Evolutionary conservation across 306 rosid species (phyloP), one percentile per base, ranked within the genome.

Genomic region (Dicorynia guianensis): DNA sequence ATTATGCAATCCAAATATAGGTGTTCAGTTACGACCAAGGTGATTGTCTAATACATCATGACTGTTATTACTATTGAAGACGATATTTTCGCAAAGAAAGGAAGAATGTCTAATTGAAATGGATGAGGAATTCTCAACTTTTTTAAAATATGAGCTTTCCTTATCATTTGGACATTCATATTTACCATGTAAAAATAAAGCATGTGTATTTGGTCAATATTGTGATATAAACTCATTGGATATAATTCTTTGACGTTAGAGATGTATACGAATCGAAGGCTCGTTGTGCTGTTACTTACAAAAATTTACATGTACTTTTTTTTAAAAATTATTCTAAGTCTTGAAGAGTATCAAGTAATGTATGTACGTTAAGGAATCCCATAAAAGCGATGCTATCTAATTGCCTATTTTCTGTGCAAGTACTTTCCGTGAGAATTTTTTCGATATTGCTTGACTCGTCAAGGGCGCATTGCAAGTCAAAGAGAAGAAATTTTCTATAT

Each of bases 281-380:
- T 55, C 60, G 4, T 63, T 9, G 14, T 20, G 72, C 65, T 5
- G 25, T 53, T 63, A 9, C 11, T n/a, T 19, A 40, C 46, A 25
- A 54, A 50, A 75, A 25, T 53, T 18, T 11, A 40, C 11, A 14
- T 53, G 3, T 15, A 19, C 14, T 11, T 25, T n/a, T 50, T 55
- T 56, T 1, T 42, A n/a, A n/a, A n/a, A 42, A 43, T 43, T 36
- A 25, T 25, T 25, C n/a, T 39, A 25, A 15, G 30, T 43, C 49
- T 66, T 47, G 72, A 33, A 4, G 25, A 66, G 74, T 43, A 36
- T 58, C 17, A 67, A 66, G 30, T 33, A 65, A 34, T 38, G 38
- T 8, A 53, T 76, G 53, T 33, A 56, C 56, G 54, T 25, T 11
- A 18, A 36, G 43, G 18, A 67, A 36, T 48, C 33, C 17, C 46